Evolutionary conservation across 2,329 filamentous ascomycete genomes (phyloP).

Genomic region (Fusarium sp.): DNA sequence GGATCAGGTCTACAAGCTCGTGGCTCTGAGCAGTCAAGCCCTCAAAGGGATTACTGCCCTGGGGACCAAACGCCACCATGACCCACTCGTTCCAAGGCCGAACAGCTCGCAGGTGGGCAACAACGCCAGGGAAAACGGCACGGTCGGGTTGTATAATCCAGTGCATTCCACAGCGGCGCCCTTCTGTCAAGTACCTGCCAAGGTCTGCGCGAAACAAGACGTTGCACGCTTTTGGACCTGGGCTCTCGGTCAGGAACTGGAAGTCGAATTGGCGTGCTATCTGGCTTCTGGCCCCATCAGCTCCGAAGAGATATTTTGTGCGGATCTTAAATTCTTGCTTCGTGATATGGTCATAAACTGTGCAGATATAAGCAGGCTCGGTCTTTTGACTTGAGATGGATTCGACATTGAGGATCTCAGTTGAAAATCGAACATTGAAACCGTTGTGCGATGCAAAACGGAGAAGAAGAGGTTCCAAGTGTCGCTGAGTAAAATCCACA

Average conservation of each 20-base stretch:
- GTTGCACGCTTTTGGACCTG: background rate
- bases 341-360: background rate
- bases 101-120: background rate
- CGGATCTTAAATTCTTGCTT: background rate
- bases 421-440: background rate
- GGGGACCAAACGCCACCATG: background rate
- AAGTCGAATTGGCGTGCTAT: background rate
- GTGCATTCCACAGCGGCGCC: accelerated
- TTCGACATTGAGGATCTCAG: accelerated
- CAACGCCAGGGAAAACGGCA: accelerated
- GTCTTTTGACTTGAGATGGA: accelerated
- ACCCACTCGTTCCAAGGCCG: background rate
- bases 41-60: accelerated
- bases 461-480: background rate
- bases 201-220: background rate
- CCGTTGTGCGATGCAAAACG: background rate
- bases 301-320: background rate
- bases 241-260: accelerated
- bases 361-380: accelerated
- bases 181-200: accelerated
- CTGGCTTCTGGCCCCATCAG: background rate
- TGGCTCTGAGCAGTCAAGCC: background rate
- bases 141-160: background rate
- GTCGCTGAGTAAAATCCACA: background rate
- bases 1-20: background rate